Percentiles rank a stretch among this genome's conserved stretches.
Evolutionary conservation across 495 filamentous ascomycete species (phyloP).

Genomic region (Patellaria atrata): DNA sequence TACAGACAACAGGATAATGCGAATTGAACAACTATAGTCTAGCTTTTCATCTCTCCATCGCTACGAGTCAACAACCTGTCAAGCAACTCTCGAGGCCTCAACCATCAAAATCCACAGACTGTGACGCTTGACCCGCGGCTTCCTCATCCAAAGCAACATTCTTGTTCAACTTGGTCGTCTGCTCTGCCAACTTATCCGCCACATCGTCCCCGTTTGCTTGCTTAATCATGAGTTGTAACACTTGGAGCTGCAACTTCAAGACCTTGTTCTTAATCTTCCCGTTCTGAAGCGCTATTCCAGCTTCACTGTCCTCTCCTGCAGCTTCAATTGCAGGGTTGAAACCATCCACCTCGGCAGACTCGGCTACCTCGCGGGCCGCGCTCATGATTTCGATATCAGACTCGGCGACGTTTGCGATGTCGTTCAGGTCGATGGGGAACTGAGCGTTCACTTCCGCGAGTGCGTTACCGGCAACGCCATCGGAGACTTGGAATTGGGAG

Average conservation of each 20-base stretch:
- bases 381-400: slow-evolving; percentile 30
- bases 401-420: slow-evolving; percentile 26
- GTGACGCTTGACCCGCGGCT: slow-evolving; percentile 24
- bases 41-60: too few species aligned
- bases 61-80: too few species aligned
- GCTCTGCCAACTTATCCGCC: slow-evolving; percentile 22
- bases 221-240: slow-evolving; percentile 24
- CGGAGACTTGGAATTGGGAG: slow-evolving; percentile 27
- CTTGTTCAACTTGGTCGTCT: slow-evolving; percentile 32
- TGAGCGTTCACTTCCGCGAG: slow-evolving; percentile 30
- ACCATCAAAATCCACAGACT: slow-evolving; percentile 27
- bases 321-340: slow-evolving; percentile 32
- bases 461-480: slow-evolving; percentile 31
- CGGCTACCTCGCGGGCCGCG: slow-evolving; percentile 26
- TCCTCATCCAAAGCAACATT: slow-evolving; percentile 31
- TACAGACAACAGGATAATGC: too few species aligned
- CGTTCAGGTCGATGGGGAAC: slow-evolving; percentile 29
- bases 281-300: slow-evolving; percentile 28
- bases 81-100: too few species aligned
- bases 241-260: slow-evolving; percentile 33
- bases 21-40: too few species aligned
- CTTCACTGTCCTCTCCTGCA: slow-evolving; percentile 21
- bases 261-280: slow-evolving; percentile 45
- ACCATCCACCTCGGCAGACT: slow-evolving; percentile 31
- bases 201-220: slow-evolving; percentile 28